phyloP scores from a whole-genome alignment of 1,139 yeast genomes.

The Geotrichum reessii region DNA sequence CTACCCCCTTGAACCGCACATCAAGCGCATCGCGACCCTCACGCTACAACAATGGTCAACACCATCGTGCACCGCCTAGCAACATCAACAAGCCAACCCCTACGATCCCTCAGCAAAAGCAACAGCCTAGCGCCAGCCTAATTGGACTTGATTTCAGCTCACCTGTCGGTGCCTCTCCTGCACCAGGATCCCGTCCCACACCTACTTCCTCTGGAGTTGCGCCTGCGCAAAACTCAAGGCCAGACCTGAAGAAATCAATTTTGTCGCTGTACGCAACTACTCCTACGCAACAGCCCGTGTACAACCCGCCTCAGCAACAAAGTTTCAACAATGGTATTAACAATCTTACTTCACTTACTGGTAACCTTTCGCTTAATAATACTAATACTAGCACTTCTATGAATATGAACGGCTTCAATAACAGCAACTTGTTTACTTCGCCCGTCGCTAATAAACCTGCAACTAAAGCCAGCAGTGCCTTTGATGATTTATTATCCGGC shows the following conservation, averaged over 20 bases:
- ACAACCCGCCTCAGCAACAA: conserved; percentile 5
- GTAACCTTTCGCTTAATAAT: background rate
- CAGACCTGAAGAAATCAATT: conserved; percentile 85
- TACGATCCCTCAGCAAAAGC: conserved; percentile 1
- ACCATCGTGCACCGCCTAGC: background rate
- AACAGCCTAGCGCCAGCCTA: conserved; percentile 14
- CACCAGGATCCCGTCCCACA: conserved; percentile 18
- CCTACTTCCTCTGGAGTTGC: conserved; percentile 20
- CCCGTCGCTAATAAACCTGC: conserved; percentile 18
- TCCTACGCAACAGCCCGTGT: conserved; percentile 36
- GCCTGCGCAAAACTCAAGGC: conserved; percentile 37
- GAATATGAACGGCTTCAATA: background rate
- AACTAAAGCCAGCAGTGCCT: conserved; percentile 13
- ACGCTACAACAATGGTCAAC: conserved; percentile 1
- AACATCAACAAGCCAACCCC: conserved; percentile 11
- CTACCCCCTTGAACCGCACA: background rate
- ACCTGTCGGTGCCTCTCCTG: conserved; percentile 10
- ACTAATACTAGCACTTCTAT: background rate
- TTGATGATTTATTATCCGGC: conserved; percentile 29
- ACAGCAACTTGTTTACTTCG: background rate
- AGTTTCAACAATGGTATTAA: background rate
- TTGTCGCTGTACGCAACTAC: conserved; percentile 73
- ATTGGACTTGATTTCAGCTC: conserved; percentile 19
- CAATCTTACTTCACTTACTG: background rate
- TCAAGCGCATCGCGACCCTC: background rate